Base-by-base conservation (phyloP, 192 early-diverging fungal genomes). In the Pilaira anomala region DNA sequence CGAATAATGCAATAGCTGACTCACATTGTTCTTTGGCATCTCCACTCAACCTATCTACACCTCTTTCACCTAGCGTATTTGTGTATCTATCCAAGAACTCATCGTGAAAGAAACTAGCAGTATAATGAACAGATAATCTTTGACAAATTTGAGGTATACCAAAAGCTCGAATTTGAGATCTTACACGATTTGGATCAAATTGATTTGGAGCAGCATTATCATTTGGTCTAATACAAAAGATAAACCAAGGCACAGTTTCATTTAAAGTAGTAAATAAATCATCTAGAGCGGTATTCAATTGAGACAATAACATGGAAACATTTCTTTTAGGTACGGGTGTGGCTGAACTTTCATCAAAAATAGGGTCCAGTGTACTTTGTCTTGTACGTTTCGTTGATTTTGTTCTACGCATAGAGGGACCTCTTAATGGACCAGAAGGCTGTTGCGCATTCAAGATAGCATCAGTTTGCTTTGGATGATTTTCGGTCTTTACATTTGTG, bases 391-490 rank as follows among this genome's bases (percentile, higher is more conserved):
- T 57, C 9, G 42, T 52, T 58, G 81, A 80, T 52, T 82, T 86
- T 28, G 49, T 48, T 19, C 62, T 44, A 9, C 79, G 72, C 78
- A 82, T 85, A 26, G 82, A 83, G 8, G 91, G 90, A 16, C 82
- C 69, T 12, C 89, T 84, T 53, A 78, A 80, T 3, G 90, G 88
- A 60, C 87, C 83, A 54, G 80, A 79, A 5, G 80, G 73, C 73
- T 90, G 86, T 73, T 93, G 88, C 2, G 91, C 92, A 12, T 86
- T 81, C 26, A 94, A 85, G 59, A 94, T 88, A 12, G 87, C 85
- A 22, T 72, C 68, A 21, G 83, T 76, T 56, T 90, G 82, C 21
- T 86, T 85, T n/a, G 92, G 93, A 72, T 95, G 93, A 28, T 85
- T 84, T 71, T 93, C 88, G 11, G 87, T 89, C 40, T 85, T 79